A percentile compares a stretch with the other conserved stretches of the same genome.
Conservation (phyloP, 768 basidiomycete genomes). For the Xanthoconium stramineum region DNA sequence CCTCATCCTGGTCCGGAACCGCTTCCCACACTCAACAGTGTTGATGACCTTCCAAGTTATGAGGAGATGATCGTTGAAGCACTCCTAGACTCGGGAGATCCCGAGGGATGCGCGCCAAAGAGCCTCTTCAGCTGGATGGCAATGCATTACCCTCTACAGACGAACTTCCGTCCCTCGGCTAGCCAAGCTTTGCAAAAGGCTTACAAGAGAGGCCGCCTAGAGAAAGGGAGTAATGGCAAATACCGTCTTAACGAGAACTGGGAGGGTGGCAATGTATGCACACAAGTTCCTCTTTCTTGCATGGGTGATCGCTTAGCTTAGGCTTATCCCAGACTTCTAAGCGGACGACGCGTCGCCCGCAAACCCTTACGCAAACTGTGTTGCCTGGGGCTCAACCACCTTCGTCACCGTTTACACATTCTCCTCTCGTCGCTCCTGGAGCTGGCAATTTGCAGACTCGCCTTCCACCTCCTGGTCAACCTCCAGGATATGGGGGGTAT, state of each 20-base stretch:
- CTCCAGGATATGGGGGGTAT: conserved; percentile 36
- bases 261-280: conserved; percentile 78
- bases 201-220: conserved; percentile 74
- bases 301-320: conserved; percentile 5
- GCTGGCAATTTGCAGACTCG: conserved; percentile 34
- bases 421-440: conserved; percentile 40
- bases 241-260: conserved; percentile 74
- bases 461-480: conserved; percentile 30
- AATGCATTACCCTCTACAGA: conserved; percentile 73
- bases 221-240: conserved; percentile 69
- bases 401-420: conserved; percentile 58
- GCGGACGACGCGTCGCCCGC: conserved; percentile 77
- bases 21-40: conserved; percentile 18
- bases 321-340: conserved; percentile 56
- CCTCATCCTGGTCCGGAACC: conserved; percentile 31
- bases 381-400: conserved; percentile 29
- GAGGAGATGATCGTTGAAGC: conserved; percentile 92
- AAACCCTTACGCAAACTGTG: conserved; percentile 39
- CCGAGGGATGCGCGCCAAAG: conserved; percentile 81
- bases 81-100: conserved; percentile 58
- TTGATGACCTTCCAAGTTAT: conserved; percentile 75
- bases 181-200: conserved; percentile 89
- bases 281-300: not conserved
- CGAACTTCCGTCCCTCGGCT: conserved; percentile 87
- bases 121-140: conserved; percentile 84